These are phyloP conservation scores for Trypanosoma cruzi DNA, from an alignment of 208 protist genomes.

Conservation along the genomic window DNA sequence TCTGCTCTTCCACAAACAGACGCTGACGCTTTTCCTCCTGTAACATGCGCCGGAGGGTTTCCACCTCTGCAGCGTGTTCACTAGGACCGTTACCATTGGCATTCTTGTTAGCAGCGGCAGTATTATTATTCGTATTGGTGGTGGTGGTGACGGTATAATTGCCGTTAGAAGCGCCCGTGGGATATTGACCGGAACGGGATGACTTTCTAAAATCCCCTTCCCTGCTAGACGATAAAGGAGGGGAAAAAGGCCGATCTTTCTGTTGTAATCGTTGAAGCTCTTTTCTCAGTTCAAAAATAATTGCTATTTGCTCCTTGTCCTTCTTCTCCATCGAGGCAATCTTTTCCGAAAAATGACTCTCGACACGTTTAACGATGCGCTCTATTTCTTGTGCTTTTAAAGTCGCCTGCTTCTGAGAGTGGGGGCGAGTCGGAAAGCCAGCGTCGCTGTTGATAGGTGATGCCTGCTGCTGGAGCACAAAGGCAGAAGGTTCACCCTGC, in stretches of 20 bases:
- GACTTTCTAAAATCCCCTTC: not conserved
- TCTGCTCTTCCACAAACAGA: slow-evolving; percentile 85
- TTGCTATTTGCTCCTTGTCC: slow-evolving; percentile 38
- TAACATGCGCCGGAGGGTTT: slow-evolving; percentile 49
- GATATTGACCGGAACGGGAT: not conserved
- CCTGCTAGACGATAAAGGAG: not conserved
- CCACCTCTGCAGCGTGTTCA: slow-evolving; percentile 12
- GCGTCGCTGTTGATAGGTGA: not conserved
- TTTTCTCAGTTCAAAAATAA: slow-evolving; percentile 26
- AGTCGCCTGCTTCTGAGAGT: slow-evolving; percentile 35
- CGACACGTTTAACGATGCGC: slow-evolving; percentile 81
- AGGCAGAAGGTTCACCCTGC: slow-evolving; percentile 28
- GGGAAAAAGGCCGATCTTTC: not conserved
- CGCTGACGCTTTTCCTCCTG: slow-evolving; percentile 80
- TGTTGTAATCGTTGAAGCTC: slow-evolving; percentile 3
- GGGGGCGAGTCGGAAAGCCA: not conserved
- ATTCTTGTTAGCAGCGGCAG: not conserved
- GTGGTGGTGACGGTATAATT: not conserved
- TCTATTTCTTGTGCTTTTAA: slow-evolving; percentile 83
- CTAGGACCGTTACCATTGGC: not conserved
- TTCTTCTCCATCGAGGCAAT: slow-evolving; percentile 39
- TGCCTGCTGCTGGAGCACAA: not conserved
- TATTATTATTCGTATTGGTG: too few relatives aligned
- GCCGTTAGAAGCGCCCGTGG: not conserved
- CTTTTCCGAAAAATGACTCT: slow-evolving; percentile 65